Evolutionary conservation across 1,139 yeast species (phyloP).

Genomic region (Pneumocystis jirovecii): DNA sequence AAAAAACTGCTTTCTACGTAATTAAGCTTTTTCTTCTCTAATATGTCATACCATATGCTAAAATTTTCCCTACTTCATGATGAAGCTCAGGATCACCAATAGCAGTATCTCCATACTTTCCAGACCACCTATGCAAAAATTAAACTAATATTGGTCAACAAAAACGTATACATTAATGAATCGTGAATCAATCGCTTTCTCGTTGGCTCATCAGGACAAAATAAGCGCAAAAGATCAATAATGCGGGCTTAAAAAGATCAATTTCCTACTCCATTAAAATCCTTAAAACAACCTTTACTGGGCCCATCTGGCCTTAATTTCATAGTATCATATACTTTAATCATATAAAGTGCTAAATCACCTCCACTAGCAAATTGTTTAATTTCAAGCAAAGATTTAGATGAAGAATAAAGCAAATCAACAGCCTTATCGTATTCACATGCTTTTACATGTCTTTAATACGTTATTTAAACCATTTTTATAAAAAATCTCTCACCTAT

Average conservation of each 20-base stretch:
- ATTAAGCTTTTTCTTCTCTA: background rate
- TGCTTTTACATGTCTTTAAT: background rate
- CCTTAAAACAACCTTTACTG: background rate
- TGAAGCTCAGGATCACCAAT: constrained; percentile 68
- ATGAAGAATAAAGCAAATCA: background rate
- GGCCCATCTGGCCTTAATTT: background rate
- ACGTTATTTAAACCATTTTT: background rate
- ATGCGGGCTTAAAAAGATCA: background rate
- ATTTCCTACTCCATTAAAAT: background rate
- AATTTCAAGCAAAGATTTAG: background rate
- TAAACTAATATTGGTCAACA: background rate
- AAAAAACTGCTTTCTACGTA: constrained; percentile 23
- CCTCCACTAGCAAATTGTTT: constrained; percentile 1
- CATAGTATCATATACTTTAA: background rate
- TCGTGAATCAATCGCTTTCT: background rate
- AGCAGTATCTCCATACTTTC: constrained; percentile 32
- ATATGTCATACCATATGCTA: constrained; percentile 23
- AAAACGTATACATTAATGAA: background rate
- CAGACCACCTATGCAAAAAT: constrained; percentile 36
- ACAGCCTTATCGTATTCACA: background rate
- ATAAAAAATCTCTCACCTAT: background rate
- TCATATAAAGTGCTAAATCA: background rate
- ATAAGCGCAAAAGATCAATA: background rate
- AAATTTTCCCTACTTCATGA: constrained; percentile 55
- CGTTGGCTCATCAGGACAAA: background rate